phyloP scores from a whole-genome alignment of 2,329 filamentous ascomycete species.

The Acephala macrosclerotiorum region DNA sequence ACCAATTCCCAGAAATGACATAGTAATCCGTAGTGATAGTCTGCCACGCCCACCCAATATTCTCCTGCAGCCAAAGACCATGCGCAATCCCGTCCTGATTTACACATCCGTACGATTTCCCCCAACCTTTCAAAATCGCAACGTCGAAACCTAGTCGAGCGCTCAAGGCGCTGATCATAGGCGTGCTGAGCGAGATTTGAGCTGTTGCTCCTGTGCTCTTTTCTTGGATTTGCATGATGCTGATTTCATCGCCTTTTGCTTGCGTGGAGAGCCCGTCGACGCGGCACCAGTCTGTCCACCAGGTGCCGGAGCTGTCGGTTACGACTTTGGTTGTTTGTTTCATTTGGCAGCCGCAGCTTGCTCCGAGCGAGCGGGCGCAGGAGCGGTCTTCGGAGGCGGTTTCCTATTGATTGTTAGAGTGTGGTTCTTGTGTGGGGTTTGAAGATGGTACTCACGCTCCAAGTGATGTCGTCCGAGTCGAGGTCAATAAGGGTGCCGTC shows the following conservation, averaged over 20 bases:
- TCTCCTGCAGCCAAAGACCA: conserved; percentile 6
- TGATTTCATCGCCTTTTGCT: background rate
- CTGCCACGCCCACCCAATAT: conserved; percentile 4
- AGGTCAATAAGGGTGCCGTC: background rate
- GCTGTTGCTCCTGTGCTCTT: background rate
- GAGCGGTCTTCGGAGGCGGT: background rate
- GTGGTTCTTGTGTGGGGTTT: background rate
- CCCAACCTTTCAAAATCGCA: background rate
- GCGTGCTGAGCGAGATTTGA: background rate
- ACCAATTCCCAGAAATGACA: too few species aligned
- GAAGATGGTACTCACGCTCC: background rate
- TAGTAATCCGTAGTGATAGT: background rate
- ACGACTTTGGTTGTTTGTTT: background rate
- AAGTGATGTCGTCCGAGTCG: background rate
- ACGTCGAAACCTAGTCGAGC: background rate
- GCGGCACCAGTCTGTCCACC: conserved; percentile 7
- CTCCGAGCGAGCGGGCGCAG: background rate
- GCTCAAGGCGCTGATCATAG: background rate
- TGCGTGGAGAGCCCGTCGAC: background rate
- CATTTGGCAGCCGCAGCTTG: background rate
- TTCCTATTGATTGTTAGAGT: background rate
- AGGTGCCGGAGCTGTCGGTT: background rate
- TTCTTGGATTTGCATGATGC: background rate
- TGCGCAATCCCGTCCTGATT: background rate
- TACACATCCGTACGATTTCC: background rate